phyloP scores from a whole-genome alignment of 805 yeast genomes.

The Candida gorgasii region DNA sequence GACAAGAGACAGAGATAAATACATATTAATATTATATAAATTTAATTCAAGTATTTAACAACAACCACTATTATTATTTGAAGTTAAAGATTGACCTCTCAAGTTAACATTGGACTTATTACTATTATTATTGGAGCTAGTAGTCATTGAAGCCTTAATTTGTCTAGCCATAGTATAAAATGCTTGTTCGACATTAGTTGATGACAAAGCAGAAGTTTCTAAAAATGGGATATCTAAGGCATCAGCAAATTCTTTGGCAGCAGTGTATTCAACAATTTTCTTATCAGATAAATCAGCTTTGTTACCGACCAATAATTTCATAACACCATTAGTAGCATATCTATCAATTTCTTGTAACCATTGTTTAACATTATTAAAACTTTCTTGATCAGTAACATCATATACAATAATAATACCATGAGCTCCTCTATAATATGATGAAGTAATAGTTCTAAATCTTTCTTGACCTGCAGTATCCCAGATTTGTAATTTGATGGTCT shows the following conservation, averaged over 20 bases:
- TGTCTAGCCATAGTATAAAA: slow-evolving; percentile 98
- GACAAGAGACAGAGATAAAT: background rate
- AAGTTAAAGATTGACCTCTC: slow-evolving; percentile 61
- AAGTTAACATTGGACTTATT: slow-evolving; percentile 66
- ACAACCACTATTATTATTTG: slow-evolving; percentile 40
- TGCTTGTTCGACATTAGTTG: slow-evolving; percentile 97
- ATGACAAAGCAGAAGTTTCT: slow-evolving; percentile 93
- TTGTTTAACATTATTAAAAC: slow-evolving; percentile 93
- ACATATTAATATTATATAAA: background rate
- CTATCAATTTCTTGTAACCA: slow-evolving; percentile 99
- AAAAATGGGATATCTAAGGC: slow-evolving; percentile 90
- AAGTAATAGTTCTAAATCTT: slow-evolving; percentile 95
- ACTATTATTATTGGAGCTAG: slow-evolving; percentile 45
- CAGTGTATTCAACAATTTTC: slow-evolving; percentile 92
- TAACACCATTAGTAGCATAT: slow-evolving; percentile 96
- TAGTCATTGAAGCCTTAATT: slow-evolving; percentile 93
- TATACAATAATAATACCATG: slow-evolving; percentile 98
- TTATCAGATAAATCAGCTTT: slow-evolving; percentile 92
- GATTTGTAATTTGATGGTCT: slow-evolving; percentile 94
- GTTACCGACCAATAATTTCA: slow-evolving; percentile 94
- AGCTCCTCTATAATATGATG: slow-evolving; percentile 97
- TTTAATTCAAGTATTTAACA: slow-evolving; percentile 25
- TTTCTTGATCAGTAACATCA: slow-evolving; percentile 96
- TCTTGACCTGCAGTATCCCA: slow-evolving; percentile 99
- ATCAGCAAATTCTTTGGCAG: slow-evolving; percentile 97